These are phyloP conservation scores for Thermomucor indicae-seudaticae DNA, from an alignment of 371 early-diverging fungal species.

Conservation along the genomic window DNA sequence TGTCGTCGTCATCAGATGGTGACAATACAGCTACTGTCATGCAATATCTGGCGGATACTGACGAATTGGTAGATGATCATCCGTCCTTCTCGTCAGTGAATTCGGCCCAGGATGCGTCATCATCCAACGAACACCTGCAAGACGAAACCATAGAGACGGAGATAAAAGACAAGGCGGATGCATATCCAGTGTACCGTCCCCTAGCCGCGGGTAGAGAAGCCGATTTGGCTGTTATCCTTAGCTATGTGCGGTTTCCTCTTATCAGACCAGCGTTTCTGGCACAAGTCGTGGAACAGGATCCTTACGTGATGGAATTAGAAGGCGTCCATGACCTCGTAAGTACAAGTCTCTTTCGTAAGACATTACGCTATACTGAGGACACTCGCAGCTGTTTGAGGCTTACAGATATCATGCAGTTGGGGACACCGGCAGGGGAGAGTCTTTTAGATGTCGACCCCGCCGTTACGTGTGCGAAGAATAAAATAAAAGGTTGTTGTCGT, in stretches of 20 bases:
- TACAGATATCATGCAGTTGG: slow-evolving; percentile 46
- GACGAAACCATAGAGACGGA: not conserved
- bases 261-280: slow-evolving; percentile 48
- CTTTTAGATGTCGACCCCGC: slow-evolving; percentile 22
- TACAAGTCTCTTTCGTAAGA: not conserved
- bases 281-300: slow-evolving; percentile 44
- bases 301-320: slow-evolving; percentile 43
- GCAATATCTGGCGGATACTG: not conserved
- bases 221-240: slow-evolving; percentile 27
- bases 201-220: no score
- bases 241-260: slow-evolving; percentile 52
- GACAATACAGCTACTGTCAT: not conserved
- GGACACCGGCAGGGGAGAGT: not conserved
- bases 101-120: not conserved
- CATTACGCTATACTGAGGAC: not conserved
- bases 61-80: not conserved
- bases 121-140: not conserved
- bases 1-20: not conserved
- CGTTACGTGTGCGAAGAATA: slow-evolving; percentile 3
- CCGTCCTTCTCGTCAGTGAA: no score
- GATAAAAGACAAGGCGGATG: not conserved
- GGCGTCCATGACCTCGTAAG: slow-evolving; percentile 51
- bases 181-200: not conserved
- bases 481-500: no score
- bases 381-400: slow-evolving; percentile 46